These are phyloP conservation scores for Cucumis melo DNA, from an alignment of 306 rosid genomes.

Conservation along the genomic window DNA sequence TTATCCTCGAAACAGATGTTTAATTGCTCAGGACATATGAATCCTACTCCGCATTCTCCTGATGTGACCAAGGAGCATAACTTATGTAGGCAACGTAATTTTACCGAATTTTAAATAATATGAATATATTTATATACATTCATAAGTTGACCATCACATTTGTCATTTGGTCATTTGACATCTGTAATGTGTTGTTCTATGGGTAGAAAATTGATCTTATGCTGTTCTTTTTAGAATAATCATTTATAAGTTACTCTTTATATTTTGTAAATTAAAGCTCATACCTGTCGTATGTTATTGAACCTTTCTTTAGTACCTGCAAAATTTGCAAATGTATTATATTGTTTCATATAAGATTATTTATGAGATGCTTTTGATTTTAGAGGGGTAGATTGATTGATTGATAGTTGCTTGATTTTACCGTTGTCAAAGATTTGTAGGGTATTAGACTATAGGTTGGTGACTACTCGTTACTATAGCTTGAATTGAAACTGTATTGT, in stretches of 20 bases:
- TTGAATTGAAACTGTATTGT: no score
- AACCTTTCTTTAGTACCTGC: no score
- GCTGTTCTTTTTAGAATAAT: not conserved
- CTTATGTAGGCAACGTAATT: not conserved
- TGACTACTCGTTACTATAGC: no score
- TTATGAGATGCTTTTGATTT: not conserved
- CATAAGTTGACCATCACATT: not conserved
- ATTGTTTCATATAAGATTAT: not conserved
- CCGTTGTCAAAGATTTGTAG: no score
- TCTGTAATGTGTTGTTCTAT: not conserved
- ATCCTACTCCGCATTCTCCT: not conserved
- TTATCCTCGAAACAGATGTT: constrained; percentile 1
- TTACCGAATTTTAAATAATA: not conserved
- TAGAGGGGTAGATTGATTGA: no score
- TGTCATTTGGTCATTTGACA: not conserved
- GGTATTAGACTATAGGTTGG: no score
- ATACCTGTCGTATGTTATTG: not conserved
- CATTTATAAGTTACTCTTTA: not conserved
- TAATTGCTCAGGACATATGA: not conserved
- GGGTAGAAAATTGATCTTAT: not conserved
- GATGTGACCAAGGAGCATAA: not conserved
- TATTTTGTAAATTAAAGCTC: not conserved
- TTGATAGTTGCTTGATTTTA: no score
- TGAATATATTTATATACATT: not conserved
- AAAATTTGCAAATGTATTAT: not conserved